Conservation (phyloP, 306 rosid species). For the Begonia fuchsioides region DNA sequence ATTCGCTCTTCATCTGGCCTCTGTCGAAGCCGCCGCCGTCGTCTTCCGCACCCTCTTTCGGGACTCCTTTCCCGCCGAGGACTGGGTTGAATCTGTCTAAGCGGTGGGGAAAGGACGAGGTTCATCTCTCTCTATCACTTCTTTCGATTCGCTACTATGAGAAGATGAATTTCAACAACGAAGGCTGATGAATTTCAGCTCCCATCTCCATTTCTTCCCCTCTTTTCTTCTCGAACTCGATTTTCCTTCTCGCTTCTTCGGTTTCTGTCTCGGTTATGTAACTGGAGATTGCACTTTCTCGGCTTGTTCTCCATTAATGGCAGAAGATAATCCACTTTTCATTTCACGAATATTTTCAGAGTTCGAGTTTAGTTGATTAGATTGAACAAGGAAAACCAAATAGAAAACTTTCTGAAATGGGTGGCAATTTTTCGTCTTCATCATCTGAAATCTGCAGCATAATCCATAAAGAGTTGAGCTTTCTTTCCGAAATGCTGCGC, state of each 20-base stretch:
- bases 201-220: background rate
- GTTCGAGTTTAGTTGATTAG: too few species aligned
- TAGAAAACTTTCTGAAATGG: too few species aligned
- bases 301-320: too few species aligned
- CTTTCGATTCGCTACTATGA: constrained; percentile 85
- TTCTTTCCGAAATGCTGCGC: too few species aligned
- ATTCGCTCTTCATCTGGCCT: constrained; percentile 57
- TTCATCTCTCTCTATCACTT: constrained; percentile 75
- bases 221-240: background rate
- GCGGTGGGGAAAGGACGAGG: constrained; percentile 81
- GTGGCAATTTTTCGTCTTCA: too few species aligned
- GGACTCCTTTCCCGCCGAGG: constrained; percentile 29
- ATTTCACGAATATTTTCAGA: too few species aligned
- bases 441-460: too few species aligned
- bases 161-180: constrained; percentile 67
- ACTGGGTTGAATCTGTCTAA: constrained; percentile 26
- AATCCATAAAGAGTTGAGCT: too few species aligned
- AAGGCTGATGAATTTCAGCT: constrained; percentile 15
- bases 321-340: too few species aligned
- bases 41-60: constrained; percentile 10
- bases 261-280: background rate
- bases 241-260: background rate
- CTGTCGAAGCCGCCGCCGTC: constrained; percentile 49
- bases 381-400: too few species aligned
- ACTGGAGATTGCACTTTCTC: background rate